These are phyloP conservation scores for Tricholoma hemisulphureum DNA, from an alignment of 768 basidiomycete genomes.

Conservation along the genomic window DNA sequence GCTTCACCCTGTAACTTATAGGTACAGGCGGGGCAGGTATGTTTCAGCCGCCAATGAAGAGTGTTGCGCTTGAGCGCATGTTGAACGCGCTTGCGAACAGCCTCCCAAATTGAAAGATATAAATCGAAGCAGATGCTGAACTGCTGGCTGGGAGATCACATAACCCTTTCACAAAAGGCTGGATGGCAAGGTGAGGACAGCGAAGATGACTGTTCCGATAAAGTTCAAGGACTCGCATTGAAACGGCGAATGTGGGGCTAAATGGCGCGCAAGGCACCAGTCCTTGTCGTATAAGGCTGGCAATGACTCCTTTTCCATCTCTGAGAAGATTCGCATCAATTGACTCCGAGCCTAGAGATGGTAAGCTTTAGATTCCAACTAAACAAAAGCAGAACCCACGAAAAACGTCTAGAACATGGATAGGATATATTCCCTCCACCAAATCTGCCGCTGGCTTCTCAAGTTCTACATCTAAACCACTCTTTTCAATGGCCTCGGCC, in stretches of 20 bases:
- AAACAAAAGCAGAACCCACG: background rate
- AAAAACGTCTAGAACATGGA: constrained; percentile 4
- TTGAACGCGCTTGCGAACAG: constrained; percentile 1
- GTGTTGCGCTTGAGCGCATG: too few relatives aligned
- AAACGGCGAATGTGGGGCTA: constrained; percentile 16
- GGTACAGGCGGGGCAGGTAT: background rate
- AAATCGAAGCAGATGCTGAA: constrained; percentile 26
- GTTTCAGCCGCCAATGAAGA: too few relatives aligned
- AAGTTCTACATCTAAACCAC: background rate
- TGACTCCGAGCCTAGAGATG: background rate
- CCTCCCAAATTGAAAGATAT: constrained; percentile 16
- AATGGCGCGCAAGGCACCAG: constrained; percentile 25
- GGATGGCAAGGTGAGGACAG: constrained; percentile 25
- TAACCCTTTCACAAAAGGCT: constrained; percentile 27
- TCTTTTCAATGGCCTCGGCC: constrained; percentile 2
- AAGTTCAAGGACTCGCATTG: constrained; percentile 20
- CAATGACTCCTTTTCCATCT: constrained; percentile 1
- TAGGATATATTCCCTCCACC: background rate
- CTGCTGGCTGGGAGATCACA: constrained; percentile 25
- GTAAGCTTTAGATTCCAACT: background rate
- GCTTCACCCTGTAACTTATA: too few relatives aligned
- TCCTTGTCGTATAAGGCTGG: constrained; percentile 20
- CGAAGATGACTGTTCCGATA: constrained; percentile 17
- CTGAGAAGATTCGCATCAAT: background rate
- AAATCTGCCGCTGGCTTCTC: background rate